Percentiles rank a stretch among this genome's conserved stretches.
phyloP scores from a whole-genome alignment of 2,329 filamentous ascomycete genomes.

The Epichloe gansuensis region DNA sequence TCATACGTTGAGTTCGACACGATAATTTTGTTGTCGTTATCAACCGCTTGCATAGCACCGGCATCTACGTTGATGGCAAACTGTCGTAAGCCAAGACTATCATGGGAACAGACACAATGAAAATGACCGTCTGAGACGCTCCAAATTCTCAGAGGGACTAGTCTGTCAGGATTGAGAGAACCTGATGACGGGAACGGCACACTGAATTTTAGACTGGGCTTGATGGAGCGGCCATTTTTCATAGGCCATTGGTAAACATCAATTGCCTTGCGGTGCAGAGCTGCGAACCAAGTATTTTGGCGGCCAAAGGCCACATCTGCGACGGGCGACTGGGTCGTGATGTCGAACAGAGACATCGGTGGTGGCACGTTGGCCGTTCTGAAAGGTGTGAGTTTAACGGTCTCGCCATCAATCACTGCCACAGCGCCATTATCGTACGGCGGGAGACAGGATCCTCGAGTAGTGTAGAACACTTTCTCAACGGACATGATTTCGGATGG shows the following conservation, averaged over 20 bases:
- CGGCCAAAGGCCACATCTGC: constrained; percentile 65
- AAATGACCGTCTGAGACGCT: constrained; percentile 17
- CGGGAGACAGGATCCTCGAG: constrained; percentile 55
- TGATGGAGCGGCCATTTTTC: constrained; percentile 38
- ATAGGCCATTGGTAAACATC: constrained; percentile 60
- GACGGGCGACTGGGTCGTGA: constrained; percentile 48
- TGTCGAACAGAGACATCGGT: constrained; percentile 76
- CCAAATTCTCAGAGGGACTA: constrained; percentile 21
- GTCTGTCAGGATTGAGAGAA: constrained; percentile 9
- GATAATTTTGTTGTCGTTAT: constrained; percentile 11
- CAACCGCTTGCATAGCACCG: constrained; percentile 9
- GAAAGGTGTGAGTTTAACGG: constrained; percentile 74
- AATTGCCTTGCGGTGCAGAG: constrained; percentile 56
- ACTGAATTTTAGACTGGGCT: constrained; percentile 28
- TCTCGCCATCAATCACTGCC: constrained; percentile 71
- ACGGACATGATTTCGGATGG: constrained; percentile 40
- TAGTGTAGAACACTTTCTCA: constrained; percentile 56
- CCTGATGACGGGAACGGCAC: constrained; percentile 25
- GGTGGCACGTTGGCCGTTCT: constrained; percentile 77
- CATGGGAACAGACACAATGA: constrained; percentile 20
- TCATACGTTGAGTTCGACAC: constrained; percentile 22
- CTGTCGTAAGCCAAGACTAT: constrained; percentile 15
- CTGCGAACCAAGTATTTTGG: constrained; percentile 52
- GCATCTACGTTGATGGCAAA: constrained; percentile 10
- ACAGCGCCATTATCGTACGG: constrained; percentile 71